phyloP scores from a whole-genome alignment of 495 filamentous ascomycete genomes.

The Lasiosphaeris hirsuta region DNA sequence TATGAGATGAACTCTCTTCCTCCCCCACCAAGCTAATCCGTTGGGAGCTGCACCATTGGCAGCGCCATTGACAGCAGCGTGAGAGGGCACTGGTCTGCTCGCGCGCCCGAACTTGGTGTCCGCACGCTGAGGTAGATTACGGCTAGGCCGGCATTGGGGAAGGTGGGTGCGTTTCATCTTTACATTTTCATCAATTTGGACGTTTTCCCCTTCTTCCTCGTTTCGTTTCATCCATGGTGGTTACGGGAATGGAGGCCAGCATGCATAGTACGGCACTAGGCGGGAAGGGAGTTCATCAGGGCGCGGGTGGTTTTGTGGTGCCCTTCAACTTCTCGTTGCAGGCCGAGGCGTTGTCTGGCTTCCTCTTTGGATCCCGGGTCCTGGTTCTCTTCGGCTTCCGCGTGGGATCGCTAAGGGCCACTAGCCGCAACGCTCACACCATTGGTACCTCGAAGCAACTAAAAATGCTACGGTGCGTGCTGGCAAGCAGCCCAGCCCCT shows the following conservation, averaged over 20 bases:
- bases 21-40: neutral
- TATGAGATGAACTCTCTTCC: neutral
- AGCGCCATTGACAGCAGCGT: neutral
- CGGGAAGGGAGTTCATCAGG: neutral
- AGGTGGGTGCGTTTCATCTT: conserved; percentile 10
- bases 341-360: too few relatives aligned
- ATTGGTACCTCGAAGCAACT: too few relatives aligned
- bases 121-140: neutral
- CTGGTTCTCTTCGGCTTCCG: too few relatives aligned
- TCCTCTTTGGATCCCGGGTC: too few relatives aligned
- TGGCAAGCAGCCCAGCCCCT: too few relatives aligned
- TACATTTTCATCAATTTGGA: conserved; percentile 4
- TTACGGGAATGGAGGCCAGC: neutral
- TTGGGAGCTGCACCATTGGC: neutral
- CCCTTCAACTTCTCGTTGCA: too few relatives aligned
- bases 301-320: neutral
- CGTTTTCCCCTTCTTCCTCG: conserved; percentile 1
- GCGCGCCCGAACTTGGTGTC: neutral
- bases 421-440: too few relatives aligned
- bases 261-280: neutral
- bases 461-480: too few relatives aligned
- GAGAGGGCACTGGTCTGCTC: neutral
- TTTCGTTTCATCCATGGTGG: conserved; percentile 14
- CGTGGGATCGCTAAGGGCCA: too few relatives aligned
- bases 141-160: neutral